Conservation (phyloP, 345 rosid species). For the Pistacia atlantica region DNA sequence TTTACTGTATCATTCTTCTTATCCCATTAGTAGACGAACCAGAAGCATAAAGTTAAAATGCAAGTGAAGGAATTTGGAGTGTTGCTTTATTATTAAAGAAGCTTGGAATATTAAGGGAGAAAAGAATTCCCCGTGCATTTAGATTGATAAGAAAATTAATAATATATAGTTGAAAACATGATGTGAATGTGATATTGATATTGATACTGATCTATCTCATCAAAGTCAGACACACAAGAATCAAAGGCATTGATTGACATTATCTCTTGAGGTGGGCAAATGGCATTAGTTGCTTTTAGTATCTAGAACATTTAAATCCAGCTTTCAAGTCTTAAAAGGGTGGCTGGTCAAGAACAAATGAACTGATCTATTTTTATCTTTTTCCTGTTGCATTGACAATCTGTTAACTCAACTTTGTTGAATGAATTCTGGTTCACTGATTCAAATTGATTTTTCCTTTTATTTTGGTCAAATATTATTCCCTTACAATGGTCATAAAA, state of each 20-base stretch:
- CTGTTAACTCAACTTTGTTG: neutral
- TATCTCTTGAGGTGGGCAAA: neutral
- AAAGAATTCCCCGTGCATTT: neutral
- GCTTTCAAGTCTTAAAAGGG: neutral
- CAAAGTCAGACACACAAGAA: slow-evolving; percentile 14
- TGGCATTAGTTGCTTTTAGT: neutral
- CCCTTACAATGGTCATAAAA: neutral
- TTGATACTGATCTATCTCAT: neutral
- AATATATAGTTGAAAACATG: neutral
- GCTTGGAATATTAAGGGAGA: slow-evolving; percentile 30
- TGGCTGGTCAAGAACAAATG: neutral
- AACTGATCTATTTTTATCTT: neutral
- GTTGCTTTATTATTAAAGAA: slow-evolving; percentile 33
- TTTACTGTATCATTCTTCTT: neutral
- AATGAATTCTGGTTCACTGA: neutral
- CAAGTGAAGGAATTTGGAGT: neutral
- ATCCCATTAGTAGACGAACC: slow-evolving; percentile 1
- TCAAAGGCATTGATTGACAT: slow-evolving; percentile 15
- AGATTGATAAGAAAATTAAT: neutral
- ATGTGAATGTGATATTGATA: slow-evolving; percentile 4
- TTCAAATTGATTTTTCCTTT: neutral
- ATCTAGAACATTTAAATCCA: neutral
- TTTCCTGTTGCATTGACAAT: neutral
- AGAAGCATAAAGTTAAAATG: slow-evolving; percentile 20
- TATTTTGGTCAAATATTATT: neutral